Percentiles rank a stretch among this genome's conserved stretches.
Conservation (phyloP, 2,329 filamentous ascomycete species). For the Diaporthe longicolla region DNA sequence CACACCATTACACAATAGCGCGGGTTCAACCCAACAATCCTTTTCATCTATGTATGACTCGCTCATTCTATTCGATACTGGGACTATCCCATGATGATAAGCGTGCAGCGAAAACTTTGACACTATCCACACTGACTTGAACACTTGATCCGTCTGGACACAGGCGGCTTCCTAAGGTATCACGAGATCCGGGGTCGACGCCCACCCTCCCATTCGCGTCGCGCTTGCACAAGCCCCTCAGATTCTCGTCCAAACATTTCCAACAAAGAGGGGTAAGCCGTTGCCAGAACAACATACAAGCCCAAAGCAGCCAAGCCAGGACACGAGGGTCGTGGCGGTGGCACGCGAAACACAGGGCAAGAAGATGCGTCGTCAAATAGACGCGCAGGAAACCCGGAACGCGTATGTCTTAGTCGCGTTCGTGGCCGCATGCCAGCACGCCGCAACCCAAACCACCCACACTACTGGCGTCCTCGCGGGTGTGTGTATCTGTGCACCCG, state of each 20-base stretch:
- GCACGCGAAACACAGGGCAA: constrained; percentile 1
- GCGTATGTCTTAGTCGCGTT: constrained; percentile 28
- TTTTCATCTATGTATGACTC: too few relatives aligned
- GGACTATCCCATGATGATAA: too few relatives aligned
- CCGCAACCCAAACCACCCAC: background rate
- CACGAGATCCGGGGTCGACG: background rate
- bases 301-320: background rate
- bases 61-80: background rate
- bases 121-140: background rate
- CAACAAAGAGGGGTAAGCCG: background rate
- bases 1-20: background rate
- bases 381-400: constrained; percentile 18
- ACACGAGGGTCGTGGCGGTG: constrained; percentile 17
- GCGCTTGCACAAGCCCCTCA: background rate
- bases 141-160: background rate
- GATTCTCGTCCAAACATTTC: background rate
- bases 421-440: constrained; percentile 22
- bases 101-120: background rate
- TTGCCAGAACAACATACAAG: background rate
- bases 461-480: too few relatives aligned
- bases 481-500: constrained; percentile 3
- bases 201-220: background rate
- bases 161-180: background rate
- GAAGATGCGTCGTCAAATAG: constrained; percentile 12
- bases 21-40: background rate